Conservation (phyloP, 208 protist genomes). For the Hexamita inflata region DNA sequence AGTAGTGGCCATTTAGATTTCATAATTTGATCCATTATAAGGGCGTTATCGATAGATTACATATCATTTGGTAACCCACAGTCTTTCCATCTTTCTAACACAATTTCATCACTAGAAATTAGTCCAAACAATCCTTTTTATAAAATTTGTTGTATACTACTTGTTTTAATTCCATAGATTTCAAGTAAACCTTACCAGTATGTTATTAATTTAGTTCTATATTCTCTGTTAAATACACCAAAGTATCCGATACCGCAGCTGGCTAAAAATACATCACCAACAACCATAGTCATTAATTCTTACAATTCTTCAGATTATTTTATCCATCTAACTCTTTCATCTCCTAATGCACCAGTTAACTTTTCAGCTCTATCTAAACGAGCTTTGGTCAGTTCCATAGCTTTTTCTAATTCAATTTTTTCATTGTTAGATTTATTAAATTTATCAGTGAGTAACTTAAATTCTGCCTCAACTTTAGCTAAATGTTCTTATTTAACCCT, state of each 20-base stretch:
- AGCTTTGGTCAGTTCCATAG: constrained; percentile 38
- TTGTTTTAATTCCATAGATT: neutral
- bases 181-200: constrained; percentile 5
- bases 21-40: constrained; percentile 60
- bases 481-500: constrained; percentile 57
- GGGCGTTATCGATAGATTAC: constrained; percentile 47
- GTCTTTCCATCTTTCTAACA: constrained; percentile 41
- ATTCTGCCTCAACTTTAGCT: constrained; percentile 62
- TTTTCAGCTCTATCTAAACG: constrained; percentile 57
- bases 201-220: constrained; percentile 48
- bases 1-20: constrained; percentile 43
- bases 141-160: neutral
- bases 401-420: constrained; percentile 32
- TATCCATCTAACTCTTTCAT: constrained; percentile 83
- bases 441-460: constrained; percentile 38
- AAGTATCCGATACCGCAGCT: constrained; percentile 84
- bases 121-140: neutral
- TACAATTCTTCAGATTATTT: constrained; percentile 44
- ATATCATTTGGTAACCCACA: constrained; percentile 43
- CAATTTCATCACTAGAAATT: constrained; percentile 38
- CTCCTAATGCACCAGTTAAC: constrained; percentile 74
- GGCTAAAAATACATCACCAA: constrained; percentile 58
- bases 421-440: constrained; percentile 32
- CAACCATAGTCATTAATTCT: neutral
- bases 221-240: constrained; percentile 81